phyloP scores from a whole-genome alignment of 192 early-diverging fungal species.

The Coemansia sp. region DNA sequence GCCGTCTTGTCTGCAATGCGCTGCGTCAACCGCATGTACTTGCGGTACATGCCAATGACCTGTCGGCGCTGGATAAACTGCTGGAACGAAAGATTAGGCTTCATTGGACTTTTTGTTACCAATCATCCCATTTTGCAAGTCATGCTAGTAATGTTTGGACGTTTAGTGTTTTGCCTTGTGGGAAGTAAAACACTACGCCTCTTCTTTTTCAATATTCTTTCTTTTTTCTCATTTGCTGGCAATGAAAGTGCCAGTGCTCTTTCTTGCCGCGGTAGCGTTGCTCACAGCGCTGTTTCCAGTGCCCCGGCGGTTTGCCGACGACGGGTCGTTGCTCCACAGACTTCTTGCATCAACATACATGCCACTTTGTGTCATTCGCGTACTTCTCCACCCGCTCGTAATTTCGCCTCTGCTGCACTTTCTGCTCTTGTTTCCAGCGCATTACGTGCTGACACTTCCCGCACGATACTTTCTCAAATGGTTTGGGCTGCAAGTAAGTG shows the following conservation, averaged over 20 bases:
- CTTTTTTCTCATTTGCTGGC: neutral
- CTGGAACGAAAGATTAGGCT: conserved; percentile 28
- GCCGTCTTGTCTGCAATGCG: conserved; percentile 32
- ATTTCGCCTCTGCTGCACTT: conserved; percentile 32
- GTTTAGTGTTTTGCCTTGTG: neutral
- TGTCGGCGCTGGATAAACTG: conserved; percentile 52
- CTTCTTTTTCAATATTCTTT: neutral
- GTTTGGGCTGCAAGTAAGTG: conserved; percentile 41
- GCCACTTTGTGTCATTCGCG: conserved; percentile 6
- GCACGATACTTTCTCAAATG: conserved; percentile 37
- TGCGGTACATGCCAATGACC: conserved; percentile 46
- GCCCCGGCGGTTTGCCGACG: conserved; percentile 17
- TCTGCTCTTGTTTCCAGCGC: conserved; percentile 16
- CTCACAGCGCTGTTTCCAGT: conserved; percentile 41
- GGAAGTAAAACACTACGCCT: neutral
- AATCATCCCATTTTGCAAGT: too few species aligned
- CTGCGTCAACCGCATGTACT: conserved; percentile 49
- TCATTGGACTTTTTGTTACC: neutral
- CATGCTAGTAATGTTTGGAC: too few species aligned
- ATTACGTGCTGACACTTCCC: conserved; percentile 33
- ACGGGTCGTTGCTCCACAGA: conserved; percentile 30
- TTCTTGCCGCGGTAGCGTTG: conserved; percentile 20
- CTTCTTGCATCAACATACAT: conserved; percentile 23
- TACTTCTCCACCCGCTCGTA: conserved; percentile 30
- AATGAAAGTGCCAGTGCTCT: conserved; percentile 39